Evolutionary conservation across 306 rosid species (phyloP).

Genomic region (Lathyrus sativus): DNA sequence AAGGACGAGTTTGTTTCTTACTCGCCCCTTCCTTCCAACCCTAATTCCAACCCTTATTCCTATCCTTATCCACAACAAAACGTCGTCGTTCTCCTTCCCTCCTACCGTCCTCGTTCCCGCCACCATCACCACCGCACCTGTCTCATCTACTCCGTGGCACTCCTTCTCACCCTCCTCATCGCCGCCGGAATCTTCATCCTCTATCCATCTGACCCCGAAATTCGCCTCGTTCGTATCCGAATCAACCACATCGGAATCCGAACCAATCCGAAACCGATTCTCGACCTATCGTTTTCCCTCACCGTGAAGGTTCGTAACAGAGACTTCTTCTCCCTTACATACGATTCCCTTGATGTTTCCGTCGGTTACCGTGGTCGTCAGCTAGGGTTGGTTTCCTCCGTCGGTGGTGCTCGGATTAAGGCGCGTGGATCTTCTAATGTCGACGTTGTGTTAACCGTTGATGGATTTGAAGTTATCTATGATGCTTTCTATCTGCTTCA

Average conservation of each 20-base stretch:
- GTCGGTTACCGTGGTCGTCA: conserved; percentile 79
- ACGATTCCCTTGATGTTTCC: conserved; percentile 53
- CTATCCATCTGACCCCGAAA: conserved; percentile 70
- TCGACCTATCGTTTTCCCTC: conserved; percentile 70
- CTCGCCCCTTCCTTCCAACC: conserved; percentile 53
- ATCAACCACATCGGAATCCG: conserved; percentile 58
- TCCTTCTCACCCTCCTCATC: conserved; percentile 45
- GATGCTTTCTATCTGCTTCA: conserved; percentile 75
- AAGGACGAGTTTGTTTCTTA: conserved; percentile 49
- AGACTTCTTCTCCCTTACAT: conserved; percentile 71
- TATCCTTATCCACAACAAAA: conserved; percentile 44
- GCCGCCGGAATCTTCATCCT: conserved; percentile 51
- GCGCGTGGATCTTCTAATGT: conserved; percentile 71
- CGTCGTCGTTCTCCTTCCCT: conserved; percentile 69
- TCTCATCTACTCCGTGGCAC: not conserved
- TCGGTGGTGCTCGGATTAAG: conserved; percentile 57
- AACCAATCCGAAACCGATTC: conserved; percentile 47
- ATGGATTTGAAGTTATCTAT: conserved; percentile 67
- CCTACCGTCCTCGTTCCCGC: conserved; percentile 34
- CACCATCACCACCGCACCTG: conserved; percentile 23
- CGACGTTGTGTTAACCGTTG: conserved; percentile 60
- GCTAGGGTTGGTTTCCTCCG: conserved; percentile 54
- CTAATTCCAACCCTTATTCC: conserved; percentile 3
- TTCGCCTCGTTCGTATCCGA: conserved; percentile 56
- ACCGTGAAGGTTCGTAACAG: conserved; percentile 59